Evolutionary conservation across 139 green algal species (phyloP).

Genomic region (Chlorella sorokiniana): DNA sequence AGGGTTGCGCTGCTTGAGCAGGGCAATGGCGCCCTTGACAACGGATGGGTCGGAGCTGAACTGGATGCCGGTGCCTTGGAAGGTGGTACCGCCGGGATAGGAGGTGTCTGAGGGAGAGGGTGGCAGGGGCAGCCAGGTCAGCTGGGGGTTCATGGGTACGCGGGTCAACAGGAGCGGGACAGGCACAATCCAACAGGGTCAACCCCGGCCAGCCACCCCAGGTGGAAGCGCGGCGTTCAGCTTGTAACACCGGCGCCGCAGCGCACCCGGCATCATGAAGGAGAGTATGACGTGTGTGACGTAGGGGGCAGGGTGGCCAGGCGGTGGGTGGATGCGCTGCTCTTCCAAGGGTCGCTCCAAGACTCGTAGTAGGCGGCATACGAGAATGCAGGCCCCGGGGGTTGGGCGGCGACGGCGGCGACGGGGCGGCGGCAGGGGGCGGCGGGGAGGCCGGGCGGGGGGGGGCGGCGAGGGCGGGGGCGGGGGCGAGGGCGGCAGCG

Average conservation of each 20-base stretch:
- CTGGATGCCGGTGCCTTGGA: slow-evolving; percentile 42
- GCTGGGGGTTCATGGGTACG: too few species aligned
- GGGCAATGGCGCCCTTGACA: slow-evolving; percentile 41
- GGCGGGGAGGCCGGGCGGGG: not conserved
- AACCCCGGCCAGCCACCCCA: too few species aligned
- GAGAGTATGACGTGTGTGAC: slow-evolving; percentile 44
- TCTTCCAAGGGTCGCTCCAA: slow-evolving; percentile 38
- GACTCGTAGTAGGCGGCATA: slow-evolving; percentile 49
- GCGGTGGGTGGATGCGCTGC: not conserved
- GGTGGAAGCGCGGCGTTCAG: too few species aligned
- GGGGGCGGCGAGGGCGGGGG: slow-evolving; percentile 13
- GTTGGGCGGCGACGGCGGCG: not conserved
- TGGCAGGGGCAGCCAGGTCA: not conserved
- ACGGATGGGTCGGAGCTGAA: slow-evolving; percentile 37
- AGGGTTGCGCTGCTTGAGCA: slow-evolving; percentile 48
- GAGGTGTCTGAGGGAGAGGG: slow-evolving; percentile 34
- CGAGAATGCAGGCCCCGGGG: not conserved
- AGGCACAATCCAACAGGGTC: not conserved
- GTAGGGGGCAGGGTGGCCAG: slow-evolving; percentile 52
- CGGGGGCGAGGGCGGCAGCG: not conserved
- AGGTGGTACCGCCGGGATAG: slow-evolving; percentile 45
- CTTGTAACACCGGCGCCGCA: not conserved
- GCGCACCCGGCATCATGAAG: slow-evolving; percentile 43
- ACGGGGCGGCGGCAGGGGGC: slow-evolving; percentile 5
- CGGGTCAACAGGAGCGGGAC: not conserved